A percentile compares a stretch with the other conserved stretches of the same genome.
phyloP scores from a whole-genome alignment of 768 basidiomycete species.

The Rhizopogon rudus region DNA sequence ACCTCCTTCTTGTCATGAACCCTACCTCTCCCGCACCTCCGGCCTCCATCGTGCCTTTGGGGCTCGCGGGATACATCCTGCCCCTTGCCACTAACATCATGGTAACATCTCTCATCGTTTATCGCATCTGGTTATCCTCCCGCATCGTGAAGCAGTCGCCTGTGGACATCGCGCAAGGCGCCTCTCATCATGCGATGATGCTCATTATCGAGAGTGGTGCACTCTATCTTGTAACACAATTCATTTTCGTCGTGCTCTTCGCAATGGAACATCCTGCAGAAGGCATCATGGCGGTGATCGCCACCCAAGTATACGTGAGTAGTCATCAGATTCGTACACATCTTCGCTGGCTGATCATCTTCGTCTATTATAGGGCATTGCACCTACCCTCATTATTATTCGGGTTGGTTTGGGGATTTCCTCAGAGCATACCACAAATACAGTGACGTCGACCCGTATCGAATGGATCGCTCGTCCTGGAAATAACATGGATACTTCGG shows the following conservation, averaged over 20 bases:
- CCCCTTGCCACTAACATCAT: conserved; percentile 38
- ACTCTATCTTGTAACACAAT: conserved; percentile 34
- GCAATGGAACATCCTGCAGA: conserved; percentile 29
- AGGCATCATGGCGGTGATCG: conserved; percentile 30
- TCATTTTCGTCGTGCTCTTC: conserved; percentile 37
- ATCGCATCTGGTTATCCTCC: conserved; percentile 31
- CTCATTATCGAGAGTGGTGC: conserved; percentile 37
- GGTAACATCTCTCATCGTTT: conserved; percentile 36
- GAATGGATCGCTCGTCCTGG: conserved; percentile 14
- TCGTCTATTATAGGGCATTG: conserved; percentile 23
- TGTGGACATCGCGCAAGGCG: conserved; percentile 9
- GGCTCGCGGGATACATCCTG: conserved; percentile 30
- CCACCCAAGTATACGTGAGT: conserved; percentile 37
- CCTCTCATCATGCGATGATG: conserved; percentile 21
- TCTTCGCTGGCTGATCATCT: neutral
- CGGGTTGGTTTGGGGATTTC: conserved; percentile 28
- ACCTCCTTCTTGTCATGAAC: conserved; percentile 22
- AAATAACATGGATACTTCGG: conserved; percentile 11
- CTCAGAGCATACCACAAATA: conserved; percentile 15
- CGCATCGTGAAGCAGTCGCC: conserved; percentile 8
- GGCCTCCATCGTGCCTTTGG: conserved; percentile 28
- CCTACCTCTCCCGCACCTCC: conserved; percentile 31
- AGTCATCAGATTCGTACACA: neutral
- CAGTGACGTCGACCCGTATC: conserved; percentile 17
- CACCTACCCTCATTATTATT: conserved; percentile 31